phyloP scores from a whole-genome alignment of 2,329 filamentous ascomycete genomes.

The Elsinoe australis region DNA sequence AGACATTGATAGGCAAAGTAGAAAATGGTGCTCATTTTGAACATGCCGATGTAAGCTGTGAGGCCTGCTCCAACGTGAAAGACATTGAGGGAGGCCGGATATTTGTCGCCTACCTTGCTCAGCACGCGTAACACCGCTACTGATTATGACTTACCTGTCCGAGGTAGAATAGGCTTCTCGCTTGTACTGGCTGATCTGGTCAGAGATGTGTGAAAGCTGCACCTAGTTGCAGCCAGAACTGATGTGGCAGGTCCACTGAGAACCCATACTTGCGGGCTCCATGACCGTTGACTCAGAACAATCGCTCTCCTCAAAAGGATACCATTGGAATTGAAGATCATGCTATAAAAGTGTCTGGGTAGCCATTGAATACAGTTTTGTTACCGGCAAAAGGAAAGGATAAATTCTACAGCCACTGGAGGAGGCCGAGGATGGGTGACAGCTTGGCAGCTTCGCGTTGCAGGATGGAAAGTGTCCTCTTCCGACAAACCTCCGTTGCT shows the following conservation, averaged over 20 bases:
- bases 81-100: slow-evolving; percentile 56
- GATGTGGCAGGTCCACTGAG: background rate
- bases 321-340: background rate
- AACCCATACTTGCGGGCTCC: background rate
- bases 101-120: slow-evolving; percentile 32
- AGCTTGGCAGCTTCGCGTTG: background rate
- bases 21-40: slow-evolving; percentile 65
- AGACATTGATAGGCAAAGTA: slow-evolving; percentile 59
- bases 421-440: background rate
- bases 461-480: background rate
- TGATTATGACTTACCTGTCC: background rate
- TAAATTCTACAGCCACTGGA: background rate
- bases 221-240: background rate
- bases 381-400: too few species aligned
- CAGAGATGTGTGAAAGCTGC: background rate
- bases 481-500: background rate
- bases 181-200: too few species aligned
- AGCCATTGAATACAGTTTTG: background rate
- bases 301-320: background rate
- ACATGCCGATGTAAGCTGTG: slow-evolving; percentile 59
- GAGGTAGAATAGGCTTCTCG: slow-evolving; percentile 12
- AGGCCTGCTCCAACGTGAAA: slow-evolving; percentile 66
- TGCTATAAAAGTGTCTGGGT: background rate
- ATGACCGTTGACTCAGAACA: too few species aligned
- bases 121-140: slow-evolving; percentile 11